Base-by-base conservation (phyloP, 2,329 filamentous ascomycete species). In the Microdochium nivale region DNA sequence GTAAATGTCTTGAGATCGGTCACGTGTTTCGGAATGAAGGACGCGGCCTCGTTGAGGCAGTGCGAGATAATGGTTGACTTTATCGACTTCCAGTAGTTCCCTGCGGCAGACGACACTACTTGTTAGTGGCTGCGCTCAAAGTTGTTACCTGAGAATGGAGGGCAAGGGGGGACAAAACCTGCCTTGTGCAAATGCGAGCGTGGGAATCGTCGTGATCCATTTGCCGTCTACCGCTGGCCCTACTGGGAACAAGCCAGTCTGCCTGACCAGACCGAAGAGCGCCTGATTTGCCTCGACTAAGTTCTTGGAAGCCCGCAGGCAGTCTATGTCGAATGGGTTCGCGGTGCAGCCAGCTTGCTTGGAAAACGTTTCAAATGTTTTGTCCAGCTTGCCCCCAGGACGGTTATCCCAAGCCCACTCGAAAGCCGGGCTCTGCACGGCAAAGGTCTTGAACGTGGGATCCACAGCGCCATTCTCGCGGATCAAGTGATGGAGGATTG, bases 401-500 rank as follows among this genome's bases (percentile, higher is more conserved):
- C 32, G 49, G 53, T 54, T 51, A 59, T 63, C 11, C 62, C 69
- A 24, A 65, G 65, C 27, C 53, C 53, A 55, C 27, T 55, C 27
- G 25, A 55, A 47, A 61, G 66, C 55, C 62, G 61, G 25, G 67
- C 46, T 46, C 68, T 62, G 23, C 60, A 67, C 50, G 59, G 60
- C 21, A 56, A 60, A 51, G 4, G 37, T 55, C 2, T 19, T 48
- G 60, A 78, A 78, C 1, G 73, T 60, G 1, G 75, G 74, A 47
- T 74, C 65, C n/a, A 66, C 59, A 4, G 60, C 63, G 2, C 75
- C 75, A 1, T 71, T 69, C 23, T 72, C 60, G 0, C 69, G 68
- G n/a, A 72, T 68, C 9, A 79, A 61, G 49, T 78, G 76, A 51
- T 78, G 73, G 49, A 77, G 56, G 50, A 79, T 72, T 3, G 72